Base-by-base conservation (phyloP, 306 rosid genomes). In the Cucurbita argyrosperma region DNA sequence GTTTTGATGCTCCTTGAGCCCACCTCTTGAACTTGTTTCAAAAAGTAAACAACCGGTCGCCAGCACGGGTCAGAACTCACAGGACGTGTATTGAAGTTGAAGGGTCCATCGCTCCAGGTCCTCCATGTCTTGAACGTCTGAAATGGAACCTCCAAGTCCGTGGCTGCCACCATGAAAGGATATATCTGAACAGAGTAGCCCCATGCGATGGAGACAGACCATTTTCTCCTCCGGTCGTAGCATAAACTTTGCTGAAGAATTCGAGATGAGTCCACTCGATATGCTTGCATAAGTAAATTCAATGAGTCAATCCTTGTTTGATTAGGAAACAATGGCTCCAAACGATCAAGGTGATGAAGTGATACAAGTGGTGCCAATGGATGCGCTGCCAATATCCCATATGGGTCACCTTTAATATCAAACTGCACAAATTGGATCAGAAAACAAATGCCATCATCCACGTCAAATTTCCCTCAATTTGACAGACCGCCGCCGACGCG, bases 141-240 rank as follows among this genome's bases (percentile, higher is more conserved):
- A 76, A 88, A 51, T 40, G 99, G 97, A 62, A 46, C 80, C 83
- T 83, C 83, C 82, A 95, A 79, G 26, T 85, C 88, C 19, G 72
- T 74, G 59, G 95, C 79, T 1, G 84, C 49, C 76, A 87, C 75
- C 85, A 89, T 15, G n/a, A 78, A 77, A 21, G 84, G 74, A 74
- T 87, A 87, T 53, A 95, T 72, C 87, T 89, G 99, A 61, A 95
- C 50, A 6, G 96, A 80, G 83, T 91, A 91, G 38, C 99, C 99
- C 99, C 99, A 91, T 1, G 99, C 79, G 40, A 91, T 75, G 37
- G 97, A 91, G 55, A 95, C 45, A 0, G 99, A 86, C 99, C 97
- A 88, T 75, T 74, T 59, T 4, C 78, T 87, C 68, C 37, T 75
- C 10, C 35, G 83, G 67, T 91, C 90, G 63, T 87, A 89, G 84